phyloP scores from a whole-genome alignment of 306 rosid species.

The Prunus campanulata region DNA sequence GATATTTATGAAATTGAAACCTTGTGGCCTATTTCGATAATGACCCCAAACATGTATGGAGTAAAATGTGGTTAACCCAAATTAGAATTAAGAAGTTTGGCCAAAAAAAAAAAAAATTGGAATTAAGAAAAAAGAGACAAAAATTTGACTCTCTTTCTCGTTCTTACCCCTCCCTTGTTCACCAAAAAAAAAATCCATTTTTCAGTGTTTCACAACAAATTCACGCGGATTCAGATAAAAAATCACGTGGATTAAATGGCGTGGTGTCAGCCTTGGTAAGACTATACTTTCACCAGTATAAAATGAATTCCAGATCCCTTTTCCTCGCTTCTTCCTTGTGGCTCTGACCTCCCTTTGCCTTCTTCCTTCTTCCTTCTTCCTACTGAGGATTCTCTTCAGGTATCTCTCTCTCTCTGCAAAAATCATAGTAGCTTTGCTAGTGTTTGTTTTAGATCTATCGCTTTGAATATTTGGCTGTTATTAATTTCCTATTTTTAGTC shows the following conservation, averaged over 20 bases:
- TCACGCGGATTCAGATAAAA: not conserved
- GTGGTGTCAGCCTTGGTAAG: not conserved
- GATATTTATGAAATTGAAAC: too few relatives aligned
- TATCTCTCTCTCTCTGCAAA: constrained; percentile 10
- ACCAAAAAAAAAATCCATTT: too few relatives aligned
- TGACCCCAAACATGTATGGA: too few relatives aligned
- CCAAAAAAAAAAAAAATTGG: too few relatives aligned
- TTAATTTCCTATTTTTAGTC: not conserved
- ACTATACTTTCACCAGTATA: not conserved
- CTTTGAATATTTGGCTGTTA: not conserved
- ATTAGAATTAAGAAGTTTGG: too few relatives aligned
- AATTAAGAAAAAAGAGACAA: too few relatives aligned
- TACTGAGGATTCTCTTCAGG: constrained; percentile 24
- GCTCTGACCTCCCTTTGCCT: constrained; percentile 27
- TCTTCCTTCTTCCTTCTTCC: constrained; percentile 9
- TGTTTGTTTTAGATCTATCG: not conserved
- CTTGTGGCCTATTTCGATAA: too few relatives aligned
- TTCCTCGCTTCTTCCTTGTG: constrained; percentile 22
- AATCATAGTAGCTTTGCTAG: not conserved
- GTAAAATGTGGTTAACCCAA: too few relatives aligned
- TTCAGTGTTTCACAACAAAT: too few relatives aligned
- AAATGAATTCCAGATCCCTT: not conserved
- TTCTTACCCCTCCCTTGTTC: too few relatives aligned
- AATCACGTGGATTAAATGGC: not conserved
- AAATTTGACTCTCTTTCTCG: too few relatives aligned